Evolutionary conservation across 306 rosid genomes (phyloP).

Genomic region (Styphnolobium japonicum): DNA sequence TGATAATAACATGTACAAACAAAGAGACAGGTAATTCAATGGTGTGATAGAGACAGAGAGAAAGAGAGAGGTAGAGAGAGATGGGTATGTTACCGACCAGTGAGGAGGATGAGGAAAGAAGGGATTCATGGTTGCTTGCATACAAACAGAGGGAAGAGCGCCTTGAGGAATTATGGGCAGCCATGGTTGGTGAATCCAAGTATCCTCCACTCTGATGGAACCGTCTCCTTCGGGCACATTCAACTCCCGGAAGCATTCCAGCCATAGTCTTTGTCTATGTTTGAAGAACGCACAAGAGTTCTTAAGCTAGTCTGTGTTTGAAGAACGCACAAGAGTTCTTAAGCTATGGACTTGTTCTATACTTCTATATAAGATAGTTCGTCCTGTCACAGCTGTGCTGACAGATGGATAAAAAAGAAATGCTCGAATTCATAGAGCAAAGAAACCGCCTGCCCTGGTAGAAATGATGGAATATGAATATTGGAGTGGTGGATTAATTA

Average conservation of each 20-base stretch:
- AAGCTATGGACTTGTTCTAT: neutral
- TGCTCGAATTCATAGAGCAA: neutral
- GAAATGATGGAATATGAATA: neutral
- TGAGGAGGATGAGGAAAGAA: constrained; percentile 37
- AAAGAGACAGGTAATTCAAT: neutral
- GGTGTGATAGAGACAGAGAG: neutral
- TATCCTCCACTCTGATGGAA: constrained; percentile 43
- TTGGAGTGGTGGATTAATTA: neutral
- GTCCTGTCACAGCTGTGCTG: neutral
- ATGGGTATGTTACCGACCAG: constrained; percentile 30
- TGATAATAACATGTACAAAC: neutral
- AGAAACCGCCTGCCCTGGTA: neutral
- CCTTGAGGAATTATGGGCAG: constrained; percentile 43
- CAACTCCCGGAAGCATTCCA: constrained; percentile 91
- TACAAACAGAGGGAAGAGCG: constrained; percentile 64
- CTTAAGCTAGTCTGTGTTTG: neutral
- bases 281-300: neutral
- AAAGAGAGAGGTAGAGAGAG: neutral
- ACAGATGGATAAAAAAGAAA: neutral
- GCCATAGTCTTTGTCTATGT: constrained; percentile 39
- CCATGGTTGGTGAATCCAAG: constrained; percentile 34
- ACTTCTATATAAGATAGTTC: neutral
- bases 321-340: neutral
- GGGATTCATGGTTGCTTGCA: constrained; percentile 56
- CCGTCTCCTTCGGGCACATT: constrained; percentile 74